Base-by-base conservation (phyloP, 257 asterid genomes). In the Thymus mandschuricus region DNA sequence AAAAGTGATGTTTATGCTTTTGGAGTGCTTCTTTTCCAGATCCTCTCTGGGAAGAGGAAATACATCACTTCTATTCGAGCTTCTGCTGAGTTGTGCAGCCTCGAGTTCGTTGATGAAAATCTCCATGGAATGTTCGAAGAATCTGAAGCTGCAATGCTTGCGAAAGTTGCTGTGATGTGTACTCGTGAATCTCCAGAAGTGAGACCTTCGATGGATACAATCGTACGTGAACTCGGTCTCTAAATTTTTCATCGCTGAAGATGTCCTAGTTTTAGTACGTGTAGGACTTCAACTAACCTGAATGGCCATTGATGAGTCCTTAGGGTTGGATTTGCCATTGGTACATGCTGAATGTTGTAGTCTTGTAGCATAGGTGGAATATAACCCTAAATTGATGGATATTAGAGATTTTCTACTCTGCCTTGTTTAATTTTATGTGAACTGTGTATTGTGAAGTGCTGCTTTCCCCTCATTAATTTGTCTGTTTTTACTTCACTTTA, bases 1-100 rank as follows among this genome's bases (percentile, higher is more conserved):
- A 89, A 88, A 69, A 94, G 96, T 51, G 98, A 91, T 28, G 75
- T 91, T 11, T 94, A 86, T 60, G 98, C 98, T 3, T 91, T 91
- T 56, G 97, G 97, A 63, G 91, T 91, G 59, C 96, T 94, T 1
- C 70, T 89, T 63, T 86, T 91, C 77, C 99, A 94, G 82, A 85
- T 94, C 72, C 80, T 94, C 43, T 91, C 96, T 0, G 99, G 99
- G 63, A 86, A 81, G 79, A 69, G 83, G 58, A 89, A 72, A 66
- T 79, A 83, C 10, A n/a, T 70, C 3, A 13, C 75, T 11, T 64
- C 96, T 2, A 81, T 83, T 80, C 84, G 90, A 4, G 79, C 84
- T 57, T 80, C 86, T 52, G 92, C 92, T 27, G 96, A 88, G 68
- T 76, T 78, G 1, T 71, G 85, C 44, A 76, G 73, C 73, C 81